Percentiles rank a stretch among this genome's conserved stretches.
These are phyloP conservation scores for Crithidia sp. DNA, from an alignment of 208 protist genomes.

Conservation along the genomic window DNA sequence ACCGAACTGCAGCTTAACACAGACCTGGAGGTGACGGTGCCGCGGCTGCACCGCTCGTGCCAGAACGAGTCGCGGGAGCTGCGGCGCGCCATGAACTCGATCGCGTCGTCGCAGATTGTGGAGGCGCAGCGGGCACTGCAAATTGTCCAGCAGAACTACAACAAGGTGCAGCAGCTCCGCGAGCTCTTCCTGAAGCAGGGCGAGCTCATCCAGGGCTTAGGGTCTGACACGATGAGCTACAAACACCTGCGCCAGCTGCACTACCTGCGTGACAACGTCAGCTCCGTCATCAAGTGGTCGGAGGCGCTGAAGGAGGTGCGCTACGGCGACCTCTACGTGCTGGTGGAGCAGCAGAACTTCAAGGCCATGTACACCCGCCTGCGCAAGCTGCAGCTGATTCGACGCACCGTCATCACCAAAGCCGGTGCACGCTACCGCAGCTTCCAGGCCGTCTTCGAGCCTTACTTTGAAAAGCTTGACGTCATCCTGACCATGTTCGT, in stretches of 20 bases:
- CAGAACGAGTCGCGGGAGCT: constrained; percentile 78
- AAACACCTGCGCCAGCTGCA: constrained; percentile 77
- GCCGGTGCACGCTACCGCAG: constrained; percentile 56
- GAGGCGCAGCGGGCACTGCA: constrained; percentile 80
- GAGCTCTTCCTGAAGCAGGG: constrained; percentile 78
- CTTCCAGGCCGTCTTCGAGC: constrained; percentile 81
- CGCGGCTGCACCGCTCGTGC: constrained; percentile 77
- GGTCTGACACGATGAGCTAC: constrained; percentile 70
- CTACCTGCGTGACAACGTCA: constrained; percentile 82
- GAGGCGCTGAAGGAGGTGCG: constrained; percentile 83
- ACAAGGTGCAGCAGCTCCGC: constrained; percentile 70
- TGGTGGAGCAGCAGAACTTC: constrained; percentile 72
- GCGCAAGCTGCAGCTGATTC: constrained; percentile 71
- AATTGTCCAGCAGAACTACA: constrained; percentile 64
- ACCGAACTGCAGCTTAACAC: constrained; percentile 77
- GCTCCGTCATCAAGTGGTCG: constrained; percentile 82
- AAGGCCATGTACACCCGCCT: constrained; percentile 68
- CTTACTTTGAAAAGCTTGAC: constrained; percentile 90
- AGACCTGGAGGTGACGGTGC: constrained; percentile 77
- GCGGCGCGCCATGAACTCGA: constrained; percentile 74
- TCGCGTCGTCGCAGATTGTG: constrained; percentile 81
- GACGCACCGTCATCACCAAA: constrained; percentile 70
- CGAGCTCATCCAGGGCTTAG: constrained; percentile 73
- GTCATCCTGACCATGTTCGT: constrained; percentile 74
- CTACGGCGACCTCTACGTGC: constrained; percentile 66